These are phyloP conservation scores for Neurospora sp. DNA, from an alignment of 495 filamentous ascomycete species.

Conservation along the genomic window DNA sequence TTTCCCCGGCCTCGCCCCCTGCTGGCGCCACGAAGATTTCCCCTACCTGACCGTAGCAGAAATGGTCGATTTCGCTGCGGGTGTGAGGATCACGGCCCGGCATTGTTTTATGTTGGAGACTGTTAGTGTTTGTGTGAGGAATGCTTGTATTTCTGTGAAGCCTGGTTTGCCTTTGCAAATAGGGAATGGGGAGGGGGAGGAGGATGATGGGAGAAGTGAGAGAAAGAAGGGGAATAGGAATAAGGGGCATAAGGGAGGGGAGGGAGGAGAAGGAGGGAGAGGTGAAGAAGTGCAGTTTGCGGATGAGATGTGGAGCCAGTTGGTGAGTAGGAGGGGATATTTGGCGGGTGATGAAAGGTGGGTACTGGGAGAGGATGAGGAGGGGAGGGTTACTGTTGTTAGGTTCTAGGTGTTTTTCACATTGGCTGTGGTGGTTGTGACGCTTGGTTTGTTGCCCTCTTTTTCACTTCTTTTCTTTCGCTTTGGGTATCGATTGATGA, in stretches of 20 bases:
- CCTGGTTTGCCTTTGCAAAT: not conserved
- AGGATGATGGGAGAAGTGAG: not conserved
- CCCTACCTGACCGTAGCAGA: conserved; percentile 48
- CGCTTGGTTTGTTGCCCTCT: not conserved
- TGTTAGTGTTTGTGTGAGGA: conserved; percentile 19
- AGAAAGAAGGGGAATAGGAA: not conserved
- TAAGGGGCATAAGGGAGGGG: not conserved
- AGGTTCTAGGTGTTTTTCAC: conserved; percentile 30
- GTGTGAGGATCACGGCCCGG: conserved; percentile 46
- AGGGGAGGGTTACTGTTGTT: conserved; percentile 43
- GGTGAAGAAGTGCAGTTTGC: conserved; percentile 29
- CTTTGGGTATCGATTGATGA: not conserved
- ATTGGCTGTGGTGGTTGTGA: not conserved
- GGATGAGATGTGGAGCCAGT: conserved; percentile 39
- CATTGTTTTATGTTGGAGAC: conserved; percentile 41
- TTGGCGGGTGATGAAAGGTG: conserved; percentile 55
- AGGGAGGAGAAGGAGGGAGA: conserved; percentile 9
- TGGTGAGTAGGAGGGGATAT: conserved; percentile 44
- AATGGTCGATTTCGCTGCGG: conserved; percentile 40
- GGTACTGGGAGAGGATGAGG: conserved; percentile 49
- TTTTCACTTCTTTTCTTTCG: not conserved
- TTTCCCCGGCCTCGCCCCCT: conserved; percentile 35
- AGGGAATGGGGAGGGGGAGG: not conserved
- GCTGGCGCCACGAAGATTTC: conserved; percentile 47
- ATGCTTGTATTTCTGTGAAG: conserved; percentile 12